These are phyloP conservation scores for Talaromyces piceae DNA, from an alignment of 2,329 filamentous ascomycete genomes.

Conservation along the genomic window DNA sequence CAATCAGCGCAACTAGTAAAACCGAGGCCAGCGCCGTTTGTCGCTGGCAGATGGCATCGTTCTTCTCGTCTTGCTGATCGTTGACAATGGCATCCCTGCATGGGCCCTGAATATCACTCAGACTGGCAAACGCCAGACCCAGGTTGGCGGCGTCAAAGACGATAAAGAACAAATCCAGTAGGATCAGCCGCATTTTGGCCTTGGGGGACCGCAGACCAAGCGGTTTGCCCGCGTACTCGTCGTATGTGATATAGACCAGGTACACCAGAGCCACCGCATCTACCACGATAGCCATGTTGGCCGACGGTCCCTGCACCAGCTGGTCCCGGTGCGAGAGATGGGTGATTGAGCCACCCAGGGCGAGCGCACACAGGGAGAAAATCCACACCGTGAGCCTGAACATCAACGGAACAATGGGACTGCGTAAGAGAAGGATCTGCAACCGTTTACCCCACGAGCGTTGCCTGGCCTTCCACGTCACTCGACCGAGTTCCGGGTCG, in stretches of 20 bases:
- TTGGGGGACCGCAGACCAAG: constrained; percentile 75
- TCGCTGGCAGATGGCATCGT: constrained; percentile 50
- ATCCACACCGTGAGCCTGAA: constrained; percentile 76
- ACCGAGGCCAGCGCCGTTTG: constrained; percentile 69
- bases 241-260: constrained; percentile 86
- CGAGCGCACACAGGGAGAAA: constrained; percentile 75
- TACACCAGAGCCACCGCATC: constrained; percentile 86
- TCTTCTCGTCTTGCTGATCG: constrained; percentile 24
- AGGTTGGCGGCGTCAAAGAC: constrained; percentile 95
- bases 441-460: constrained; percentile 52
- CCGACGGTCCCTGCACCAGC: constrained; percentile 61
- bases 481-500: constrained; percentile 40
- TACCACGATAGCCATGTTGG: constrained; percentile 80
- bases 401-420: constrained; percentile 75
- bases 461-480: constrained; percentile 42
- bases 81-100: constrained; percentile 45
- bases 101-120: constrained; percentile 56
- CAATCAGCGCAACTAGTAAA: constrained; percentile 70
- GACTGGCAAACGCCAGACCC: constrained; percentile 76
- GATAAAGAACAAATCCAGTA: constrained; percentile 92
- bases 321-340: constrained; percentile 45
- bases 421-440: constrained; percentile 64
- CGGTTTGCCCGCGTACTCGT: constrained; percentile 93
- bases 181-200: constrained; percentile 80
- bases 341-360: constrained; percentile 68